Base-by-base conservation (phyloP, 179 eudicot genomes). In the Vitellaria paradoxa region DNA sequence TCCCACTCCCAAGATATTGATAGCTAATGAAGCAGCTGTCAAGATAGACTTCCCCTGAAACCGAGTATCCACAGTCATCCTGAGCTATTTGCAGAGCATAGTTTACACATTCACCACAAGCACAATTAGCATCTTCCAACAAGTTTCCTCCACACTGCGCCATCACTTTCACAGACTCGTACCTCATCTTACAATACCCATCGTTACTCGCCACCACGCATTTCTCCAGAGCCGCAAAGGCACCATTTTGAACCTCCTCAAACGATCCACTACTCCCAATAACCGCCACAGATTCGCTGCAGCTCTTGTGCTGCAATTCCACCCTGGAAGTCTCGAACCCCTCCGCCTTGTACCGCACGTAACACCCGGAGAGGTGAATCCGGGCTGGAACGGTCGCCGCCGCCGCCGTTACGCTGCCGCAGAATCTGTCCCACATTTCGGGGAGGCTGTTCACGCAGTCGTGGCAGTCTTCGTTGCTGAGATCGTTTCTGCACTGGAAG, bases 291-390 rank as follows among this genome's bases (percentile, higher is more conserved):
- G 62, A 17, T 18, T 81, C 79, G 11, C 91, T 82, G 73, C 91
- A 87, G 10, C 9, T 70, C 81, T 81, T 80, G 81, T 85, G 87
- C 12, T 80, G 86, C 45, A 82, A 12, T 15, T 81, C 79, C 7
- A 80, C 60, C 68, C 76, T 30, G 24, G 81, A 78, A 55, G 45
- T 23, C 79, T 72, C 79, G 4, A 40, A 26, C 23, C 68, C 81
- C 9, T 84, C 88, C 0, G 68, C 81, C 78, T 91, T 81, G 21
- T 84, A 87, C 20, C 77, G 84, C 3, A 85, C 42, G 56, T 87
- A 86, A 72, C 92, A 89, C 9, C 91, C 94, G 7, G 81, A 77
- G 12, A 87, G 92, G 71, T 85, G 92, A 63, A 87, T 70, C 59
- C 89, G 76, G 24, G 87, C 85, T 9, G 89, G 86, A 47, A 81